Conservation (phyloP, 2,329 filamentous ascomycete genomes). For the Bipolaris oryzae region DNA sequence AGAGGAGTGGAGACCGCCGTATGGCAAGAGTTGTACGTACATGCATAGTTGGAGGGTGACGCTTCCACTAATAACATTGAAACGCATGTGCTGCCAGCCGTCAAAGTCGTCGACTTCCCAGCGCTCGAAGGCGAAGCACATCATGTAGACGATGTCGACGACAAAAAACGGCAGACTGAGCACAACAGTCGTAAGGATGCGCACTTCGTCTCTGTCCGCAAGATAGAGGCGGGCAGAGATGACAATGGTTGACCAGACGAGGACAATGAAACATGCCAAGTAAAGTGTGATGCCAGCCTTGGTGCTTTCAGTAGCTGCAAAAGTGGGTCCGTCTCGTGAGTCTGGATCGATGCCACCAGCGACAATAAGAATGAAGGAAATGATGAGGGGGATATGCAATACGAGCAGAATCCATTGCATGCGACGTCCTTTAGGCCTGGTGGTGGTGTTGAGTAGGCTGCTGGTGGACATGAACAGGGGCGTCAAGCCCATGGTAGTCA, state of each 20-base stretch:
- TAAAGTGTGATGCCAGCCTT: slow-evolving; percentile 46
- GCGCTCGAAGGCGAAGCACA: slow-evolving; percentile 45
- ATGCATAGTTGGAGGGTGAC: slow-evolving; percentile 46
- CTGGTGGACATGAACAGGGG: slow-evolving; percentile 46
- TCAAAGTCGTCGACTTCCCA: slow-evolving; percentile 16
- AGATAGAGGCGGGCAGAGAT: slow-evolving; percentile 45
- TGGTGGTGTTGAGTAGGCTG: slow-evolving; percentile 43
- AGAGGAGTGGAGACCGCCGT: neutral
- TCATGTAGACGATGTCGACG: slow-evolving; percentile 47
- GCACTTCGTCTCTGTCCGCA: slow-evolving; percentile 40
- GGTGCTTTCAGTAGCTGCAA: slow-evolving; percentile 42
- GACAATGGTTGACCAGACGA: slow-evolving; percentile 45
- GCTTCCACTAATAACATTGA: slow-evolving; percentile 46
- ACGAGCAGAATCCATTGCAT: slow-evolving; percentile 48
- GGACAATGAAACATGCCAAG: slow-evolving; percentile 40
- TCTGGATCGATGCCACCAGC: slow-evolving; percentile 46
- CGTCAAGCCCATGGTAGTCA: slow-evolving; percentile 45
- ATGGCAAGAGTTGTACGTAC: slow-evolving; percentile 26
- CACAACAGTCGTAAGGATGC: slow-evolving; percentile 45
- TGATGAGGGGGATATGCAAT: slow-evolving; percentile 40
- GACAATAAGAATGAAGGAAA: slow-evolving; percentile 45
- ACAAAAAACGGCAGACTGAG: slow-evolving; percentile 45
- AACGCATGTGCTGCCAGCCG: slow-evolving; percentile 26
- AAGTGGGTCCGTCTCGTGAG: slow-evolving; percentile 38
- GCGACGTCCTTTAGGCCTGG: slow-evolving; percentile 42